These are phyloP conservation scores for Candida maris DNA, from an alignment of 805 yeast genomes.

Conservation along the genomic window DNA sequence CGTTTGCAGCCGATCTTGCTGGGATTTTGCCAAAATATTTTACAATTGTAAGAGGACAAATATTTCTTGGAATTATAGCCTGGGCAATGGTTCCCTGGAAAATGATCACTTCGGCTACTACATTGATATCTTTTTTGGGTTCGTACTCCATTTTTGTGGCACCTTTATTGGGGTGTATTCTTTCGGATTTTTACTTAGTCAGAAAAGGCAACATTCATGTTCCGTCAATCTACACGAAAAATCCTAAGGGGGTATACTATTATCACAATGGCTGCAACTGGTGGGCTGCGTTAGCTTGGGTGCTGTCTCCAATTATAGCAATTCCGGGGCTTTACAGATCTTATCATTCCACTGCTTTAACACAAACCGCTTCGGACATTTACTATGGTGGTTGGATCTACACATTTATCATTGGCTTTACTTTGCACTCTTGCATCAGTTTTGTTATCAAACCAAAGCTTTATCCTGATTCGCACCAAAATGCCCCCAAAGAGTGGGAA, in stretches of 20 bases:
- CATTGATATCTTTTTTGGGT: slow-evolving; percentile 20
- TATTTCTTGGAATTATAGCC: slow-evolving; percentile 17
- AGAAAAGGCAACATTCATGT: slow-evolving; percentile 20
- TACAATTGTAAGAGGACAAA: slow-evolving; percentile 24
- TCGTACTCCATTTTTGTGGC: slow-evolving; percentile 23
- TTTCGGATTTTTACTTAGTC: slow-evolving; percentile 20
- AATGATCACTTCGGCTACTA: slow-evolving; percentile 18
- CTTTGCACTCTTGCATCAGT: slow-evolving; percentile 13
- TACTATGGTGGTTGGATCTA: slow-evolving; percentile 25
- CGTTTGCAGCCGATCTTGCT: slow-evolving; percentile 26
- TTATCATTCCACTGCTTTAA: slow-evolving; percentile 15
- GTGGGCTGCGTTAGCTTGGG: slow-evolving; percentile 19
- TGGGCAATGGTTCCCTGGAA: slow-evolving; percentile 26
- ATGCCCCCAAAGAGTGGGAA: slow-evolving; percentile 21
- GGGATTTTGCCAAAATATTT: slow-evolving; percentile 28
- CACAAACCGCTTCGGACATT: slow-evolving; percentile 19
- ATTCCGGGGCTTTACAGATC: slow-evolving; percentile 30
- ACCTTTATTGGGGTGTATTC: slow-evolving; percentile 19
- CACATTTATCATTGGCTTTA: slow-evolving; percentile 18
- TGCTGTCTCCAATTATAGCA: slow-evolving; percentile 20
- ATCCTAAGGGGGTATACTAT: slow-evolving; percentile 16
- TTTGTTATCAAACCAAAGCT: slow-evolving; percentile 16
- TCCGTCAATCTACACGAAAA: slow-evolving; percentile 18
- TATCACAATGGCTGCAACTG: slow-evolving; percentile 16
- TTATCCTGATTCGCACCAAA: slow-evolving; percentile 19